Evolutionary conservation across 2,329 filamentous ascomycete genomes (phyloP), one percentile per base, ranked within the genome.

Genomic region (Aspergillus amoenus): DNA sequence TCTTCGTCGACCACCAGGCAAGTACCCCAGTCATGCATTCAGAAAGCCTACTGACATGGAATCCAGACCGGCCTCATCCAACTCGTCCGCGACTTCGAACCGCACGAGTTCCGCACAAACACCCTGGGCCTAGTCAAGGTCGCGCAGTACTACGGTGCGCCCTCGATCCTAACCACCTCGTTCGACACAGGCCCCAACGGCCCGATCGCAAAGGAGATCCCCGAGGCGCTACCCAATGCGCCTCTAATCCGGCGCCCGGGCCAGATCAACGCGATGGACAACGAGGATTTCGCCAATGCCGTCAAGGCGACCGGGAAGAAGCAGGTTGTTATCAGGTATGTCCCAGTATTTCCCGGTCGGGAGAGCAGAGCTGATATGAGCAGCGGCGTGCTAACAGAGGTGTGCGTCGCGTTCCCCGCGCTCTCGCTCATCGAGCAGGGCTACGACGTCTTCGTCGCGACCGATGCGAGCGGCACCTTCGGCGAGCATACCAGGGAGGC

Each of bases 231-330:
- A 68, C 88, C 88, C 24, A 74, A 83, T 45, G 84, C 86, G 0
- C 83, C 88, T 0, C 76, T 90, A 11, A 83, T 92, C 67, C 78
- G 81, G 64, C 84, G 89, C 37, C 81, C 87, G 59, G 88, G 89
- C 40, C 86, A 92, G 68, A 88, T 92, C 66, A 83, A 91, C 68
- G 88, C 89, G 3, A 91, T 88, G 89, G 89, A 92, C 68, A 91
- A 90, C 64, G 64, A 80, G 3, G 83, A 88, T 0, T 91, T 92
- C 77, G 81, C 82, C 37, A 78, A 78, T 2, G 88, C 89, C 2
- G 80, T 92, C 59, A 75, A 80, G 61, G 87, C 86, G 2, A 83
- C 87, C 4, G 83, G 83, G 57, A 86, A 85, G 70, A 85, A 80
- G 30, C 89, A 92, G 70, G 77, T 92, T 65, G 88, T 92, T 67